Base-by-base conservation (phyloP, 495 filamentous ascomycete genomes). In the Aspergillus campestris region DNA sequence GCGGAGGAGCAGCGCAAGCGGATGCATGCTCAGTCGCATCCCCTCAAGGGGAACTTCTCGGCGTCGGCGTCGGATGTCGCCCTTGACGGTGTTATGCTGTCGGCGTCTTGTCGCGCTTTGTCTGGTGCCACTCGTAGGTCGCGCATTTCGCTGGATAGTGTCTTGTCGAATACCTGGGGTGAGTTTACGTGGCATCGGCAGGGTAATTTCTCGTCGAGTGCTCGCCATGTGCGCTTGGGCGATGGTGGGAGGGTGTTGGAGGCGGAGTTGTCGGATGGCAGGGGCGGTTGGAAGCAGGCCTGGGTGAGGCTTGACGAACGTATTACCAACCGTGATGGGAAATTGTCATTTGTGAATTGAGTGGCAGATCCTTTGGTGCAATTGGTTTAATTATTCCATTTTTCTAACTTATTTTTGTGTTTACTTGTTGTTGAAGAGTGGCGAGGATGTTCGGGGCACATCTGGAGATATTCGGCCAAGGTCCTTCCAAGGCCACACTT, bases 231-330 rank as follows among this genome's bases (percentile, higher is more conserved):
- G 11, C 59, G 59, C 7, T 56, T 72, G 12, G 52, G 46, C 6
- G 64, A 69, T 36, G 58, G 57, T 18, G 69, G 69, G 1, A 49
- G 53, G n/a, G 52, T 62, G 31, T 48, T 72, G 10, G 69, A 66
- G 49, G 69, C 58, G 11, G 66, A 72, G 34, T 37, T 55, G 38
- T 52, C 59, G 7, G 51, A 62, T 33, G 66, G 66, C 0, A 47
- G 51, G 7, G 55, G 51, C 9, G 55, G 50, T 5, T 69, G 61
- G 64, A 50, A 58, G 27, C 50, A 53, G 7, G 52, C 55, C 13
- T 61, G 60, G 31, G 48, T 70, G 27, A 45, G 60, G 30, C 38
- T 72, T 55, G 64, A 72, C 47, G 69, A 72, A 55, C 54, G 59
- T 35, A 68, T 72, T 45, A 52, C 56, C 10, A 72, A 72, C 42